Conservation (phyloP, 306 rosid species). For the Dalbergia cultrata region DNA sequence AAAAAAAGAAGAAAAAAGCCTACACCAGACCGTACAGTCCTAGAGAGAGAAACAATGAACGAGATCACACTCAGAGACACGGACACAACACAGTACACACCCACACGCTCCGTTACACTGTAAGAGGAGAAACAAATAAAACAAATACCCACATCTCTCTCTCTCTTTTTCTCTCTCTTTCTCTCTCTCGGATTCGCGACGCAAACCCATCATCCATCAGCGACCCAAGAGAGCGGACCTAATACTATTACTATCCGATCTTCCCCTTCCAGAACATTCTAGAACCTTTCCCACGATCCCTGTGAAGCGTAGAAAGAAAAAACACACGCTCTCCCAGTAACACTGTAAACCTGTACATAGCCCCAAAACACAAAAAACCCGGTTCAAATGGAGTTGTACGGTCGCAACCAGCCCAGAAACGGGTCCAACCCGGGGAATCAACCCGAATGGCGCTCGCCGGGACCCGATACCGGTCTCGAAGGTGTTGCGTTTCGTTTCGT, state of each 20-base stretch:
- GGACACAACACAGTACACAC: neutral
- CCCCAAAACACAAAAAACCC: conserved; percentile 10
- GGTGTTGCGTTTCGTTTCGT: conserved; percentile 44
- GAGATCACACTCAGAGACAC: conserved; percentile 5
- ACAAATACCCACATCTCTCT: conserved; percentile 15
- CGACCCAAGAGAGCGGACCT: conserved; percentile 43
- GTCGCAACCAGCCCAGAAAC: conserved; percentile 64
- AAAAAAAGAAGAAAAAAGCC: conserved; percentile 34
- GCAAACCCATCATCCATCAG: neutral
- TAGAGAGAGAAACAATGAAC: conserved; percentile 26
- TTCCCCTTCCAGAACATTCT: conserved; percentile 50
- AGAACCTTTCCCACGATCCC: conserved; percentile 39
- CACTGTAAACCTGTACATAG: conserved; percentile 44
- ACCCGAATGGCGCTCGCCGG: conserved; percentile 73
- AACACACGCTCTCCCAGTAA: neutral
- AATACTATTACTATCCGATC: conserved; percentile 38
- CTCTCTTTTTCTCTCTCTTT: conserved; percentile 33
- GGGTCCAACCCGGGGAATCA: conserved; percentile 66
- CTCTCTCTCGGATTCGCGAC: conserved; percentile 41
- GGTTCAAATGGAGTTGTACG: conserved; percentile 71
- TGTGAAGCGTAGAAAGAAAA: neutral
- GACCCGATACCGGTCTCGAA: conserved; percentile 64
- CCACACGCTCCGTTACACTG: conserved; percentile 47
- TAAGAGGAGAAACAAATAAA: neutral
- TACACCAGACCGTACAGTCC: conserved; percentile 60